A percentile compares a stretch with the other conserved stretches of the same genome.
phyloP scores from a whole-genome alignment of 768 basidiomycete species.

The Naganishia kalamii region DNA sequence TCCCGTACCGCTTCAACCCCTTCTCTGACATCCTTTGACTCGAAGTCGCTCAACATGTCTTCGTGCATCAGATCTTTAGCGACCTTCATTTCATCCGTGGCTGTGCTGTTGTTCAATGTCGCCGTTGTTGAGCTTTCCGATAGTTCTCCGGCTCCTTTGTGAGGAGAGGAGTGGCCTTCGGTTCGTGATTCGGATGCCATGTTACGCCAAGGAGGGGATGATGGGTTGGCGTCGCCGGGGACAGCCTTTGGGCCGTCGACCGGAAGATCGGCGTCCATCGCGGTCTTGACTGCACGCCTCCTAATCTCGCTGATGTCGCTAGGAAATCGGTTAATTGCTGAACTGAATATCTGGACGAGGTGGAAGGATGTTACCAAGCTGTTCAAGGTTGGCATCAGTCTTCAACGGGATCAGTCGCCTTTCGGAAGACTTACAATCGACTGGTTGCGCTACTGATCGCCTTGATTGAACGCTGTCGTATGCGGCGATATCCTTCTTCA shows the following conservation, averaged over 20 bases:
- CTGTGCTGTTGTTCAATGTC: background rate
- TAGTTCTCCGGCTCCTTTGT: background rate
- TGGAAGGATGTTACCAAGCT: too few relatives aligned
- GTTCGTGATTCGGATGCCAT: background rate
- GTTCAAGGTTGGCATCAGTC: too few relatives aligned
- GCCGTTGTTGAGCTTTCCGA: background rate
- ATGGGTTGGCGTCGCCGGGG: background rate
- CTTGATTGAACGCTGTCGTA: too few relatives aligned
- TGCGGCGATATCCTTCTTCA: too few relatives aligned
- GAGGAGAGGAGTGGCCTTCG: background rate
- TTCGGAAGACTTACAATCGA: too few relatives aligned
- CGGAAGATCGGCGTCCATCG: background rate
- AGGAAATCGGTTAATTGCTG: too few relatives aligned
- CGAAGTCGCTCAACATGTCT: background rate
- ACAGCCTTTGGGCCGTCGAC: background rate
- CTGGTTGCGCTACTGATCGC: too few relatives aligned
- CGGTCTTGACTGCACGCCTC: too few relatives aligned
- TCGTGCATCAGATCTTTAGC: background rate
- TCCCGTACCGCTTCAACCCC: background rate
- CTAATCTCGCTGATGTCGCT: too few relatives aligned
- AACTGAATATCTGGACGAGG: too few relatives aligned
- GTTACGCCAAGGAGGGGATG: background rate
- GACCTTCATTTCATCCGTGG: background rate
- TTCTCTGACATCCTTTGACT: background rate
- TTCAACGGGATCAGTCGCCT: too few relatives aligned